Evolutionary conservation across 495 filamentous ascomycete species (phyloP).

Genomic region (Penicillium antarcticum): DNA sequence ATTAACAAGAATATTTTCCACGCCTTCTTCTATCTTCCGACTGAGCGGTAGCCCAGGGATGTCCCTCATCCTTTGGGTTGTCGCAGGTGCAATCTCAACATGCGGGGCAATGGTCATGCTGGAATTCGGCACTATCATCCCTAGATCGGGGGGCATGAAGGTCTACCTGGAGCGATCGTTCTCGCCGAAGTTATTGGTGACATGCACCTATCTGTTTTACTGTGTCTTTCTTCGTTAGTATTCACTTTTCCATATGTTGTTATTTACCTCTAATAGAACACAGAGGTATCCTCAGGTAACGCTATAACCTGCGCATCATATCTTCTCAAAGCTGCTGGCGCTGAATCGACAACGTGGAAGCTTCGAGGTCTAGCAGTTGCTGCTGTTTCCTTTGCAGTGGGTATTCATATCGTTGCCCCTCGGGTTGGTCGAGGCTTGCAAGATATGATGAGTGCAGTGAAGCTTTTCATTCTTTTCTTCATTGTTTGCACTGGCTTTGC

Average conservation of each 20-base stretch:
- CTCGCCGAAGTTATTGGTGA: conserved; percentile 58
- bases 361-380: conserved; percentile 32
- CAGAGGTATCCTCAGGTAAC: conserved; percentile 25
- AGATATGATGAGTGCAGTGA: conserved; percentile 35
- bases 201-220: conserved; percentile 32
- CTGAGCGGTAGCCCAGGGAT: conserved; percentile 63
- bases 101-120: conserved; percentile 57
- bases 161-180: conserved; percentile 61
- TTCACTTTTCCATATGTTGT: background rate
- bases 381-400: conserved; percentile 26
- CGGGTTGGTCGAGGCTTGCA: conserved; percentile 26
- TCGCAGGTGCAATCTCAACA: conserved; percentile 54
- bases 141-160: conserved; percentile 63
- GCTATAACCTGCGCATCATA: conserved; percentile 24
- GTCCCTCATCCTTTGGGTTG: conserved; percentile 58
- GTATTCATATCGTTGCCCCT: conserved; percentile 25
- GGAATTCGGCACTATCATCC: conserved; percentile 66
- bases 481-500: conserved; percentile 42
- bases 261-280: background rate
- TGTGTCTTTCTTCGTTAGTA: conserved; percentile 22
- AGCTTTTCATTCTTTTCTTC: conserved; percentile 38
- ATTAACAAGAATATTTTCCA: conserved; percentile 59
- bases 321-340: conserved; percentile 20
- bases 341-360: conserved; percentile 25
- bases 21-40: conserved; percentile 57